These are phyloP conservation scores for Hemerocallis citrina DNA, from an alignment of 106 monocot genomes.

Conservation along the genomic window DNA sequence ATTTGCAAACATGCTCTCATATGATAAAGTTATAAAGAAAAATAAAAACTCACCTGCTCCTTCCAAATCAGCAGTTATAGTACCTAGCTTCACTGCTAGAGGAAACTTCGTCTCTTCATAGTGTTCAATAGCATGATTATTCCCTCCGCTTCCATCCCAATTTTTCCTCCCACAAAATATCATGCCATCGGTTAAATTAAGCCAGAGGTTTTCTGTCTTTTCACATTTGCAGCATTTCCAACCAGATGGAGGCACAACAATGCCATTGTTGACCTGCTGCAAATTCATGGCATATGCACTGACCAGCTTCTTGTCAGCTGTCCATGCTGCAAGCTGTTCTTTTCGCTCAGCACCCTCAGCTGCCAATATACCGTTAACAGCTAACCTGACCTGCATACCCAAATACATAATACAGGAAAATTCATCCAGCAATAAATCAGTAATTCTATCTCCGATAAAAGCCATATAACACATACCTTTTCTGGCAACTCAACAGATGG, in stretches of 20 bases:
- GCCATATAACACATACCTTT: constrained; percentile 42
- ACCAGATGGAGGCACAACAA: constrained; percentile 77
- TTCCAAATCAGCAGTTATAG: constrained; percentile 86
- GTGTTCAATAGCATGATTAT: constrained; percentile 90
- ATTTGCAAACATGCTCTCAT: not conserved
- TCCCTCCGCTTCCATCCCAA: constrained; percentile 97
- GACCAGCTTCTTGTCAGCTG: constrained; percentile 77
- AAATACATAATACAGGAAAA: not conserved
- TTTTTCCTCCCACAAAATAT: constrained; percentile 85
- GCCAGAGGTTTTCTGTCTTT: constrained; percentile 92
- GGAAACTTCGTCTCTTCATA: constrained; percentile 78
- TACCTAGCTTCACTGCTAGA: constrained; percentile 97
- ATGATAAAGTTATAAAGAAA: not conserved
- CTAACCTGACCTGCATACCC: constrained; percentile 69
- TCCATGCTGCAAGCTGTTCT: constrained; percentile 85
- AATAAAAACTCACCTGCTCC: constrained; percentile 51
- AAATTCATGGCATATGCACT: constrained; percentile 78
- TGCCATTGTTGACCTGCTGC: constrained; percentile 66
- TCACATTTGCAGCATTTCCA: constrained; percentile 97
- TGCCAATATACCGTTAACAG: constrained; percentile 73
- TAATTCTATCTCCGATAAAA: not conserved
- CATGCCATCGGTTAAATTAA: constrained; percentile 96
- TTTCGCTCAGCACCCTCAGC: constrained; percentile 80
- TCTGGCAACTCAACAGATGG: constrained; percentile 94
- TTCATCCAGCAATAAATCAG: not conserved